Base-by-base conservation (phyloP, 2,329 filamentous ascomycete species). In the Pestalotiopsis fici region DNA sequence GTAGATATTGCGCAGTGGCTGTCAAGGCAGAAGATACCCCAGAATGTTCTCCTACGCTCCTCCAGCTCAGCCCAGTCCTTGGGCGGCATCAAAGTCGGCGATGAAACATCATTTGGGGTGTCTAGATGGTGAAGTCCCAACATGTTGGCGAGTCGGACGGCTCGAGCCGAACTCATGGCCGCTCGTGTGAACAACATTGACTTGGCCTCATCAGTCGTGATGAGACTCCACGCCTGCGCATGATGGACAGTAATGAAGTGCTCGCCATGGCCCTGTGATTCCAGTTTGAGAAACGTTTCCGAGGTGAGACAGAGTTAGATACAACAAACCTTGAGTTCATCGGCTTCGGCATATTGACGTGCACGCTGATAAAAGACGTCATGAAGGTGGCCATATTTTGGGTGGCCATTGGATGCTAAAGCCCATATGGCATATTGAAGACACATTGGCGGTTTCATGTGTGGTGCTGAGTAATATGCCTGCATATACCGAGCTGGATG, bases 341-440 rank as follows among this genome's bases (percentile, higher is more conserved):
- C 94, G 43, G 87, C 83, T 71, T 98, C 91, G 0, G 91, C 86
- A 75, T 98, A 97, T 71, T 95, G 94, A 35, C 95, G 87, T 3
- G 94, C 88, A 55, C 94, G 87, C 63, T 88, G 86, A 76, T 98
- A 97, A 74, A 98, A 95, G 60, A 95, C 86, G 7, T 92, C 90
- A 69, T 94, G 89, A 5, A 60, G 56, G 1, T 47, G 50, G 21
- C 25, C 23, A 50, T 94, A 87, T 9, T 83, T 81, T 7, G 86
- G 83, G 74, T 97, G 97, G 1, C 90, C 84, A 15, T 88, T 87
- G 4, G 94, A 89, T 9, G 93, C 93, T 72, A 93, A 83, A n/a
- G 90, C 88, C 94, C 94, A 97, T 77, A 98, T 93, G 27, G 90
- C 91, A 78, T 98, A 98, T 74, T 95, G 91, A 88, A 98, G 81